Conservation (phyloP, 2,329 filamentous ascomycete genomes). For the Fusarium sp. region DNA sequence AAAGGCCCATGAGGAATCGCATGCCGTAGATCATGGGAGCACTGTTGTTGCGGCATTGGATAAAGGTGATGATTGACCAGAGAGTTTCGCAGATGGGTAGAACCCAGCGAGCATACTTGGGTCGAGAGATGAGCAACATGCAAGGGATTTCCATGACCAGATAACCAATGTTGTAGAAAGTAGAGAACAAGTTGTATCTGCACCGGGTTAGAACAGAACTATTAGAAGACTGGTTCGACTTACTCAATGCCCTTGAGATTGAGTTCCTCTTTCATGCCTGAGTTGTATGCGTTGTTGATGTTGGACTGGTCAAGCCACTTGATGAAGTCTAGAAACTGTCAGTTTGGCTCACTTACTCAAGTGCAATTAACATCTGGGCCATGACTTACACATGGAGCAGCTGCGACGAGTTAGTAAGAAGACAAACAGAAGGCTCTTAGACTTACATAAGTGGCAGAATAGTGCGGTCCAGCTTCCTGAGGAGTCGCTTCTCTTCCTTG, state of each 20-base stretch:
- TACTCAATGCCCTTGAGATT: conserved; percentile 54
- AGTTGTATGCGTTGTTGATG: conserved; percentile 57
- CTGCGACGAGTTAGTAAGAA: conserved; percentile 1
- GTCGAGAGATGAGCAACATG: conserved; percentile 50
- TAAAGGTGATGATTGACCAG: conserved; percentile 38
- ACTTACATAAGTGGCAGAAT: conserved; percentile 52
- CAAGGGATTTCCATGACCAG: conserved; percentile 47
- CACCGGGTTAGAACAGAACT: background rate
- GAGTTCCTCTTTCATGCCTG: conserved; percentile 58
- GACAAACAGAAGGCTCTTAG: no score
- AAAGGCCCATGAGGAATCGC: conserved; percentile 41
- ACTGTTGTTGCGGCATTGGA: conserved; percentile 30
- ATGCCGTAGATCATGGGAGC: conserved; percentile 34
- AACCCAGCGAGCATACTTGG: conserved; percentile 29
- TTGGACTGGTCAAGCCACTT: conserved; percentile 55
- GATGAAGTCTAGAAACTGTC: conserved; percentile 40
- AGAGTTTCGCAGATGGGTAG: conserved; percentile 32
- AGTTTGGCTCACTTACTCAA: background rate
- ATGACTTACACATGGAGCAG: conserved; percentile 30
- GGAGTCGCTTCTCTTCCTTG: conserved; percentile 48
- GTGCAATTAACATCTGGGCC: background rate
- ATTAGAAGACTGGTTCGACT: background rate
- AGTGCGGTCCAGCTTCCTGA: conserved; percentile 51
- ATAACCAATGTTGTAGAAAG: conserved; percentile 51
- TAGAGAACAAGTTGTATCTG: conserved; percentile 47